phyloP scores from a whole-genome alignment of 2,329 filamentous ascomycete genomes.

The Beauveria sp. region DNA sequence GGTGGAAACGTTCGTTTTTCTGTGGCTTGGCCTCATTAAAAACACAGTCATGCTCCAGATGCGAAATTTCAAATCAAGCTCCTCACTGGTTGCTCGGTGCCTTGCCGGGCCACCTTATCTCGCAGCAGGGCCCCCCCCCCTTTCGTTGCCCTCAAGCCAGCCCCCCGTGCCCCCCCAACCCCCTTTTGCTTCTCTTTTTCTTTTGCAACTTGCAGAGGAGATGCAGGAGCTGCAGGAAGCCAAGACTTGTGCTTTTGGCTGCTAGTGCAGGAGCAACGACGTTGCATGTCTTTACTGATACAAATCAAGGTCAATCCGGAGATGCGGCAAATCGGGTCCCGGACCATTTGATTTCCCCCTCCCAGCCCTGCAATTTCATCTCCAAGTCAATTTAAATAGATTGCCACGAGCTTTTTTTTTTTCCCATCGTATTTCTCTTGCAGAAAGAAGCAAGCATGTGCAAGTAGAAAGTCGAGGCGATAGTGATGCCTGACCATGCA shows the following conservation, averaged over 20 bases:
- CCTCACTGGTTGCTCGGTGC: too few relatives aligned
- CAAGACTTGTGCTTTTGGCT: neutral
- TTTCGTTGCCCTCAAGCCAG: neutral
- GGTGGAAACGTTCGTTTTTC: neutral
- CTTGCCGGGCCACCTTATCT: neutral
- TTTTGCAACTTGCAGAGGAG: too few relatives aligned
- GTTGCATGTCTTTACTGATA: neutral
- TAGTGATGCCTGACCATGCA: too few relatives aligned
- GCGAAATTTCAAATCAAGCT: neutral
- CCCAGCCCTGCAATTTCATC: slow-evolving; percentile 5
- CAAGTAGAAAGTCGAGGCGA: too few relatives aligned
- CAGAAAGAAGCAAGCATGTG: neutral
- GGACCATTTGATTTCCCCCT: neutral
- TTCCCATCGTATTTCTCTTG: neutral
- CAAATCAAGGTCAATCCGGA: slow-evolving; percentile 2
- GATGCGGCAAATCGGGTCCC: slow-evolving; percentile 8
- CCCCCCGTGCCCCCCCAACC: too few relatives aligned
- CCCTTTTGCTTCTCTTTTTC: neutral
- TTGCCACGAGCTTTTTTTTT: neutral
- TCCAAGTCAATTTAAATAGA: neutral
- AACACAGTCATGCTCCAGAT: neutral
- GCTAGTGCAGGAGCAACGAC: neutral
- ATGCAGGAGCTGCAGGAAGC: neutral
- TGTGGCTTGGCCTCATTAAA: slow-evolving; percentile 1
- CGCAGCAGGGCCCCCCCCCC: neutral